Evolutionary conservation across 2,329 filamentous ascomycete species (phyloP).

Genomic region (Corynespora cassiicola): DNA sequence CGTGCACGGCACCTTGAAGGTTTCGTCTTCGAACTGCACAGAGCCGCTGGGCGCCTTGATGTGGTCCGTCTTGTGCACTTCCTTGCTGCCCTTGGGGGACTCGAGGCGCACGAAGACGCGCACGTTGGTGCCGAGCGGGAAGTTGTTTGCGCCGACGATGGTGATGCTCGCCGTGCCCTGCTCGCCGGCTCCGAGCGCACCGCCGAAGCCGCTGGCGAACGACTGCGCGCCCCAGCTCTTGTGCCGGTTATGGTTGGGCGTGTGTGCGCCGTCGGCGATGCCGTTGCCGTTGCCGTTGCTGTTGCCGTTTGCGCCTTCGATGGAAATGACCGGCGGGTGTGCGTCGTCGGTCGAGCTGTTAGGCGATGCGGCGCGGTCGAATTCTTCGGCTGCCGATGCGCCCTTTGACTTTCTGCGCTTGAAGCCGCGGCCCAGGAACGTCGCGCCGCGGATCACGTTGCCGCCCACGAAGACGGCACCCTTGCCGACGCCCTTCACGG

Average conservation of each 20-base stretch:
- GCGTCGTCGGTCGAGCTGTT: constrained; percentile 37
- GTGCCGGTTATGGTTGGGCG: constrained; percentile 39
- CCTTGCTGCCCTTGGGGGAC: constrained; percentile 70
- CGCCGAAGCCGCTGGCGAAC: constrained; percentile 46
- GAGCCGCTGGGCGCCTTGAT: constrained; percentile 72
- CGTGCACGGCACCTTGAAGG: constrained; percentile 77
- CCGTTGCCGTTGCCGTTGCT: constrained; percentile 13
- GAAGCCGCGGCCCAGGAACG: constrained; percentile 87
- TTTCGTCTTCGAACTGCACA: constrained; percentile 67
- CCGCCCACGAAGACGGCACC: constrained; percentile 76
- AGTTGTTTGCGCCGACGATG: constrained; percentile 79
- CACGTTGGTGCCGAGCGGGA: constrained; percentile 77
- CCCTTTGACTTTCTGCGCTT: constrained; percentile 71
- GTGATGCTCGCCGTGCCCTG: constrained; percentile 81
- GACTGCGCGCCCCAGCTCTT: constrained; percentile 42
- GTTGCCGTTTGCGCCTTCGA: constrained; percentile 31
- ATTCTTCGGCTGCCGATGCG: constrained; percentile 46
- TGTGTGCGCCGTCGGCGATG: constrained; percentile 14
- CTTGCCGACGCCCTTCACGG: constrained; percentile 89
- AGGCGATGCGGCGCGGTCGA: constrained; percentile 52
- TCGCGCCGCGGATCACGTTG: constrained; percentile 86
- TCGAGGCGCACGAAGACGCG: constrained; percentile 76
- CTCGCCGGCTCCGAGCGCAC: constrained; percentile 60
- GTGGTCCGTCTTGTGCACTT: constrained; percentile 90
- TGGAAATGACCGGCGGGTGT: constrained; percentile 32